Percentiles rank a stretch among this genome's conserved stretches.
phyloP scores from a whole-genome alignment of 2,329 filamentous ascomycete genomes.

The Orbilia blumenaviensis region DNA sequence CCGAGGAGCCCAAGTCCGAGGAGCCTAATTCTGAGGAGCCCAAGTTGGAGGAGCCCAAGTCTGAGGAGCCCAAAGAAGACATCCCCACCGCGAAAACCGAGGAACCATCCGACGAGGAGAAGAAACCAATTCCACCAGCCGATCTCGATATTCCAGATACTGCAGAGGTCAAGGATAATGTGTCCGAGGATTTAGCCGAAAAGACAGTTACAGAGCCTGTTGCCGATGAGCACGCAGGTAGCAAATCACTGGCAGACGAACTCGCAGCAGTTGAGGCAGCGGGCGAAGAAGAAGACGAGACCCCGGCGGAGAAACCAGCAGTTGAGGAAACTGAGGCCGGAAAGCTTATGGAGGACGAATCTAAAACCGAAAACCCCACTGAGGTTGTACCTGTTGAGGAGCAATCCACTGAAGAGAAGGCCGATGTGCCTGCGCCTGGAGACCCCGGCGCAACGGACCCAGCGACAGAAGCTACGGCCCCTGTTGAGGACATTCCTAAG shows the following conservation, averaged over 20 bases:
- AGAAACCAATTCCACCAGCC: conserved; percentile 3
- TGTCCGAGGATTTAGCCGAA: conserved; percentile 1
- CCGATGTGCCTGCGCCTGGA: not conserved
- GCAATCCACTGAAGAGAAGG: not conserved
- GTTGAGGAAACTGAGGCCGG: conserved; percentile 10
- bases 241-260: not conserved
- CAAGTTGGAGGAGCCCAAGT: too few species aligned
- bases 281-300: not conserved
- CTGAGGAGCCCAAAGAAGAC: conserved; percentile 5
- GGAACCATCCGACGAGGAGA: conserved; percentile 16
- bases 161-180: conserved; percentile 33
- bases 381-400: conserved; percentile 10
- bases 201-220: not conserved
- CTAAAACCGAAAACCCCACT: not conserved
- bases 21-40: too few species aligned
- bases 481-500: conserved; percentile 4
- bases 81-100: conserved; percentile 25
- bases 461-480: not conserved
- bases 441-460: not conserved
- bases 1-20: too few species aligned
- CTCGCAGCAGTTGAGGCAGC: not conserved
- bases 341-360: conserved; percentile 13
- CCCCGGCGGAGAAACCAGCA: not conserved
- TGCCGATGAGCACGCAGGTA: not conserved
- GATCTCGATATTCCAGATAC: conserved; percentile 50